These are phyloP conservation scores for Aspergillus bombycis DNA, from an alignment of 2,329 filamentous ascomycete genomes.

Conservation along the genomic window DNA sequence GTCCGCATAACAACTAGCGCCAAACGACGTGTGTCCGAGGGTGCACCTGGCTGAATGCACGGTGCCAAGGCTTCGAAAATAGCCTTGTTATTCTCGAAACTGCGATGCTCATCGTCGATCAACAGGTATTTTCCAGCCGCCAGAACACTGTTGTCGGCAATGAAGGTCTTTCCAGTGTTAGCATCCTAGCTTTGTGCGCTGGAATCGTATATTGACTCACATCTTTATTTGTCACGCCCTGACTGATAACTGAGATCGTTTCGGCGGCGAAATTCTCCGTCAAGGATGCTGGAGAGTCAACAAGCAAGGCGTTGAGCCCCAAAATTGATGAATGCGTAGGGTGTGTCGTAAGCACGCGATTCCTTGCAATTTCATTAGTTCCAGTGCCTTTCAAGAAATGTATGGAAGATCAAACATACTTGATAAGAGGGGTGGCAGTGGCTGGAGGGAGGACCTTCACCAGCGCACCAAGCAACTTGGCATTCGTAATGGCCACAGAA, in stretches of 20 bases:
- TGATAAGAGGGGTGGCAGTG: slow-evolving; percentile 63
- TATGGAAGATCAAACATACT: slow-evolving; percentile 40
- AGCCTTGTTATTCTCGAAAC: slow-evolving; percentile 75
- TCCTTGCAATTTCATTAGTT: slow-evolving; percentile 57
- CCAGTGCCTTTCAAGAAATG: neutral
- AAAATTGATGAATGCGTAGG: slow-evolving; percentile 79
- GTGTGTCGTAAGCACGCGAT: slow-evolving; percentile 76
- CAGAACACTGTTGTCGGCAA: slow-evolving; percentile 85
- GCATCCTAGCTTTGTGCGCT: neutral
- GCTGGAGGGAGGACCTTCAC: slow-evolving; percentile 82
- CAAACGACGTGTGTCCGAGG: slow-evolving; percentile 81
- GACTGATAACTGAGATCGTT: slow-evolving; percentile 73
- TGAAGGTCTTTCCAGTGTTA: slow-evolving; percentile 63
- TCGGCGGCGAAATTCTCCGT: slow-evolving; percentile 72
- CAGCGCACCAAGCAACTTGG: slow-evolving; percentile 84
- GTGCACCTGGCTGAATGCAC: slow-evolving; percentile 75
- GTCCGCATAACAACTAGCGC: slow-evolving; percentile 87
- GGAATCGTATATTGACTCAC: slow-evolving; percentile 54
- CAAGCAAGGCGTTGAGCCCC: slow-evolving; percentile 83
- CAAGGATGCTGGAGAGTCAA: slow-evolving; percentile 75
- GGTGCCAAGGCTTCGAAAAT: slow-evolving; percentile 78
- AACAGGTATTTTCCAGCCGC: slow-evolving; percentile 91
- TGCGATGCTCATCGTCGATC: slow-evolving; percentile 58
- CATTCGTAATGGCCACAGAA: slow-evolving; percentile 83
- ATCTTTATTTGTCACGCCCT: slow-evolving; percentile 76